A percentile compares a stretch with the other conserved stretches of the same genome.
These are phyloP conservation scores for Curvularia lunata DNA, from an alignment of 2,329 filamentous ascomycete genomes.

Conservation along the genomic window DNA sequence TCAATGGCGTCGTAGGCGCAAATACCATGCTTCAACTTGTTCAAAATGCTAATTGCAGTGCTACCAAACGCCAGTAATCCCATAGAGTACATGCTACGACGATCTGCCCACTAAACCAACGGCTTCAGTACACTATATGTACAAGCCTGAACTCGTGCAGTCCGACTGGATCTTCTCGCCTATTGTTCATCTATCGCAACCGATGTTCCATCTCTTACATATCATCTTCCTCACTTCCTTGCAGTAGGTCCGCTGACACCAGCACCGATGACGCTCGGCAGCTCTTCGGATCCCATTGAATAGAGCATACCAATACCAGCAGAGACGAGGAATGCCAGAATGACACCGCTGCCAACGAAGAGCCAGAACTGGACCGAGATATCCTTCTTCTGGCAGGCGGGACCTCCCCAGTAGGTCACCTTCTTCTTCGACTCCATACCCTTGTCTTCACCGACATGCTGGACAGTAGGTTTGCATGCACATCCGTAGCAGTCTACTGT, in stretches of 20 bases:
- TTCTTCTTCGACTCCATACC: slow-evolving; percentile 57
- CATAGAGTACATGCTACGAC: slow-evolving; percentile 27
- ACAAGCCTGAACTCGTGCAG: slow-evolving; percentile 24
- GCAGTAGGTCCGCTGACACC: slow-evolving; percentile 73
- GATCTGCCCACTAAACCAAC: slow-evolving; percentile 27
- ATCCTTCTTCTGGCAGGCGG: slow-evolving; percentile 89
- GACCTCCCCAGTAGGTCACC: slow-evolving; percentile 80
- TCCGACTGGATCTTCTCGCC: not conserved
- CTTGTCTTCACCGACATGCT: slow-evolving; percentile 56
- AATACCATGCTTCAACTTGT: slow-evolving; percentile 14
- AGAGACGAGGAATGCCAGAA: slow-evolving; percentile 70
- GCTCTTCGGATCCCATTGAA: slow-evolving; percentile 81
- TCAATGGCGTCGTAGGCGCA: slow-evolving; percentile 3
- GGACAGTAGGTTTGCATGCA: slow-evolving; percentile 68
- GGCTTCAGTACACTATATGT: slow-evolving; percentile 41
- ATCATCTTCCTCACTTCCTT: slow-evolving; percentile 42
- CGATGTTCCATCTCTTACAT: not conserved
- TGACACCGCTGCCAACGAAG: slow-evolving; percentile 74
- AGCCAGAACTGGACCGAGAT: slow-evolving; percentile 89
- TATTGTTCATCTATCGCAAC: not conserved
- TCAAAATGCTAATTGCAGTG: slow-evolving; percentile 35
- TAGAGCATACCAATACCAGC: slow-evolving; percentile 80
- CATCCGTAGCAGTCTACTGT: slow-evolving; percentile 74
- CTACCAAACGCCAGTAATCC: slow-evolving; percentile 42
- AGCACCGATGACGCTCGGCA: slow-evolving; percentile 94